Conservation (phyloP, 2,329 filamentous ascomycete genomes). For the Helicocarpus griseus region DNA sequence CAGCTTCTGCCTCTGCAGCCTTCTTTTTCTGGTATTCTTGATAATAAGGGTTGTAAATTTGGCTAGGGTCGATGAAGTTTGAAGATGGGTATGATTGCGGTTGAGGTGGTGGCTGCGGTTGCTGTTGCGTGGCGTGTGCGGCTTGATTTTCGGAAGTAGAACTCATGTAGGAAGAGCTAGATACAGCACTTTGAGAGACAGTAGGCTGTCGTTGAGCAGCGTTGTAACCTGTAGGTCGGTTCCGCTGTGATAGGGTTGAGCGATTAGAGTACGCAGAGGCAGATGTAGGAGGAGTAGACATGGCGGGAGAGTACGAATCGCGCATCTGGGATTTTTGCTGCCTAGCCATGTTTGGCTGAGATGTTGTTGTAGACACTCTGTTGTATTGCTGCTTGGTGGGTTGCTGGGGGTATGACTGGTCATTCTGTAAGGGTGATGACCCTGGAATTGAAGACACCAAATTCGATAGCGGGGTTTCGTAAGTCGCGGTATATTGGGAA, state of each 20-base stretch:
- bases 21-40: constrained; percentile 36
- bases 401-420: background rate
- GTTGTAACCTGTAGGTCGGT: background rate
- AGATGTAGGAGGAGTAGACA: background rate
- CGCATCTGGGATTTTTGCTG: background rate
- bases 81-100: constrained; percentile 5
- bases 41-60: constrained; percentile 45
- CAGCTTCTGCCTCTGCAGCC: constrained; percentile 26
- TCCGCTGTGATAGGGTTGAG: background rate
- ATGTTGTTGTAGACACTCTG: constrained; percentile 1
- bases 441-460: background rate
- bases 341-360: background rate
- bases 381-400: constrained; percentile 4
- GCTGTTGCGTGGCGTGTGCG: background rate
- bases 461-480: background rate
- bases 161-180: background rate
- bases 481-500: background rate
- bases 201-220: background rate
- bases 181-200: background rate
- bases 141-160: background rate
- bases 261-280: background rate
- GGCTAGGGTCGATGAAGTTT: constrained; percentile 43
- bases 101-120: constrained; percentile 3
- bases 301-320: background rate
- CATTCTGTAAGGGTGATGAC: background rate